phyloP scores from a whole-genome alignment of 2,329 filamentous ascomycete genomes.

The Sclerotiophoma versabilis region DNA sequence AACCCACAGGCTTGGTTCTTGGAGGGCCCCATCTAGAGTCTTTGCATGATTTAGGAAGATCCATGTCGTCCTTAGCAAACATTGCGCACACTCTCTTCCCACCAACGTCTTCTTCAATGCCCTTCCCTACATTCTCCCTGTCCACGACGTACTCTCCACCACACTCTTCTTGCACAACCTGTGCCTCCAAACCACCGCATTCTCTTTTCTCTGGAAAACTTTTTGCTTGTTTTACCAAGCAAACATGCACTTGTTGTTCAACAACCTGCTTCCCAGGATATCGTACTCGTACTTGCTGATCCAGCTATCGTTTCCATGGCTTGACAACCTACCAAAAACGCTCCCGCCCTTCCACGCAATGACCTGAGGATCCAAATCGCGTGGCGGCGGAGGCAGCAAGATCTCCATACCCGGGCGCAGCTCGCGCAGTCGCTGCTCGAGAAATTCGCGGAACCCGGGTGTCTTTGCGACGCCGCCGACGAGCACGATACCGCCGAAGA shows the following conservation, averaged over 20 bases:
- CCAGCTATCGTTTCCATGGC: slow-evolving; percentile 89
- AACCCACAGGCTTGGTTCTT: no score
- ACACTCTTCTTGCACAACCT: no score
- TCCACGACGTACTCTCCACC: no score
- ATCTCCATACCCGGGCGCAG: slow-evolving; percentile 67
- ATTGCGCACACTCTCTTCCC: no score
- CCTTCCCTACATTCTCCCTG: no score
- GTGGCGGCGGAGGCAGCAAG: slow-evolving; percentile 72
- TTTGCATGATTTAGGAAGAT: no score
- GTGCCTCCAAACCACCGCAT: no score
- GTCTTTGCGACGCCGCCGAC: slow-evolving; percentile 50
- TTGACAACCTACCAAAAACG: slow-evolving; percentile 87
- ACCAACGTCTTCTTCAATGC: no score
- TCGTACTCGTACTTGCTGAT: slow-evolving; percentile 89
- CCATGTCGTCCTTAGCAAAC: no score
- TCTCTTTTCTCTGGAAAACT: no score
- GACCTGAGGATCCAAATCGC: slow-evolving; percentile 97
- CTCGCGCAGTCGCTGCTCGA: slow-evolving; percentile 82
- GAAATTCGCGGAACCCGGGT: slow-evolving; percentile 77
- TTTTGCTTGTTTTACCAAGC: no score
- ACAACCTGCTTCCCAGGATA: slow-evolving; percentile 77
- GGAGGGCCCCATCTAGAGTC: no score
- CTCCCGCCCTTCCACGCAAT: slow-evolving; percentile 97
- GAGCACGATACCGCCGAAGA: slow-evolving; percentile 59
- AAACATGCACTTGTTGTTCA: slow-evolving; percentile 62